Evolutionary conservation across 2,329 filamentous ascomycete species (phyloP), one percentile per base, ranked within the genome.

Genomic region (Aquanectria penicillioides): DNA sequence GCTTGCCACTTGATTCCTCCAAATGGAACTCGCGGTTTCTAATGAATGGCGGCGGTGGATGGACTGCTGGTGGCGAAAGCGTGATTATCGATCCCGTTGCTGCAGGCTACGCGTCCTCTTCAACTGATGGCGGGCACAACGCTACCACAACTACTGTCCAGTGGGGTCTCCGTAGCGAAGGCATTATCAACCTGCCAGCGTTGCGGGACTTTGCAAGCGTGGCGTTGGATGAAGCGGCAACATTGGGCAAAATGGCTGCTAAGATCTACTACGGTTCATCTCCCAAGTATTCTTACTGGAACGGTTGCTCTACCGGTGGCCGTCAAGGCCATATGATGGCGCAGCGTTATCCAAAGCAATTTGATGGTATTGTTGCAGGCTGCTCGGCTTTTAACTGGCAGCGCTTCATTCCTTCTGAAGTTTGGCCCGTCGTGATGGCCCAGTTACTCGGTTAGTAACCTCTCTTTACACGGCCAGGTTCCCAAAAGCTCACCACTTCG

Each of bases 261-360:
- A 61, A 76, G 10, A 65, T 69, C 1, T 83, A 77, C 62, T 84
- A 83, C 60, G 67, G 71, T 0, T 25, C 40, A 13, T 8, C 25
- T 2, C 73, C 75, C 1, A 69, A 74, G 1, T 81, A 79, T 56
- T 79, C 77, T 0, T 85, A 85, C 68, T 85, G 78, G 65, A 72
- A 75, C 8, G 83, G 84, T 12, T 86, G 83, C 64, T 84, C 81
- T 1, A 83, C 81, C 0, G 84, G 85, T 11, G 85, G 85, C 2
- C 75, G 85, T 1, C 83, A 87, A 68, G 85, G 83, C 7, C 71
- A 85, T 20, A 81, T 81, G 64, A 75, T 82, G 10, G 79, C 82
- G 0, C 81, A 86, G 62, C 69, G 76, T 8, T 85, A 81, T 57
- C 83, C 84, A 0, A 74, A 80, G 1, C 80, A 82, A 28, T 86